phyloP scores from a whole-genome alignment of 345 rosid genomes.

The Camelina neglecta region DNA sequence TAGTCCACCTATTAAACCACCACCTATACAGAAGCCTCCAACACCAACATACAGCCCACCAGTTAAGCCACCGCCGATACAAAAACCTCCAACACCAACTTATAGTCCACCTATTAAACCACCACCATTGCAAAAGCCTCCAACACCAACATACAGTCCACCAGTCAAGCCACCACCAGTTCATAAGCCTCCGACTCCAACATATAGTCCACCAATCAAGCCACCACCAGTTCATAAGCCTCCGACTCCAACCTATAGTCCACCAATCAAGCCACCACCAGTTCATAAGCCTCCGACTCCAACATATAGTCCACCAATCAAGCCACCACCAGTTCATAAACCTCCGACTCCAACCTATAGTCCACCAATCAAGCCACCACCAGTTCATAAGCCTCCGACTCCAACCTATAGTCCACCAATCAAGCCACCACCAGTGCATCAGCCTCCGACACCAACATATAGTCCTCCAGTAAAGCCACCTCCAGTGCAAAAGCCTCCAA shows the following conservation, averaged over 20 bases:
- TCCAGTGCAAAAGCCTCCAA: background rate
- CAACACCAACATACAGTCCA: background rate
- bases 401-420: constrained; percentile 9
- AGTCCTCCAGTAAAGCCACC: background rate
- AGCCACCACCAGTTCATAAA: background rate
- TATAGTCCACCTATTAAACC: background rate
- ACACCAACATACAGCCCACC: constrained; percentile 20
- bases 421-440: background rate
- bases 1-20: background rate
- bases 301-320: background rate
- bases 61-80: background rate
- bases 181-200: background rate
- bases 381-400: background rate
- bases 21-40: constrained; percentile 8
- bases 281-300: background rate
- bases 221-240: background rate
- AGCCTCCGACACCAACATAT: background rate
- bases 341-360: constrained; percentile 12
- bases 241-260: constrained; percentile 29
- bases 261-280: background rate
- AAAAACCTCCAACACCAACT: background rate
- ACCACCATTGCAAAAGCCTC: background rate
- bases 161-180: background rate
- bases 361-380: background rate
- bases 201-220: background rate